Evolutionary conservation across 768 basidiomycete species (phyloP).

Genomic region (Russula vinacea): DNA sequence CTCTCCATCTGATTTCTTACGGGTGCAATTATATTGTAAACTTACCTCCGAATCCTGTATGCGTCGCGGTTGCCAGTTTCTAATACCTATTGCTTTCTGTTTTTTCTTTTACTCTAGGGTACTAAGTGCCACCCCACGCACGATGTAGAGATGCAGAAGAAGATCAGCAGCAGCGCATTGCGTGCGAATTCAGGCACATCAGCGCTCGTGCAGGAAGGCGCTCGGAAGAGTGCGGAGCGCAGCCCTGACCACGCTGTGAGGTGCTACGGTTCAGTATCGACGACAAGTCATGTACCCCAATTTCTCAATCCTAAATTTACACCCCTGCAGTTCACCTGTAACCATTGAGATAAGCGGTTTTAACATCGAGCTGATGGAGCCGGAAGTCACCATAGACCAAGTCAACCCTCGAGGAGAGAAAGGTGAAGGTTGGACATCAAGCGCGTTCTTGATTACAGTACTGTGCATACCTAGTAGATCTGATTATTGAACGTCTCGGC

Average conservation of each 20-base stretch:
- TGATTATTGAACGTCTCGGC: too few species aligned
- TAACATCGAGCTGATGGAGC: too few species aligned
- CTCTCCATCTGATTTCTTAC: conserved; percentile 41
- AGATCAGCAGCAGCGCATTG: not conserved
- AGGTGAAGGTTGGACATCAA: too few species aligned
- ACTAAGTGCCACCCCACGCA: not conserved
- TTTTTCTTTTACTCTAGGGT: not conserved
- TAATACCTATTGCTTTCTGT: conserved; percentile 11
- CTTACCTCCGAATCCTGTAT: conserved; percentile 11
- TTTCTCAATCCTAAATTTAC: too few species aligned
- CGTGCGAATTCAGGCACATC: not conserved
- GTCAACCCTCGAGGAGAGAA: too few species aligned
- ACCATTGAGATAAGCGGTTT: too few species aligned
- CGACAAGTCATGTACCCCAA: too few species aligned
- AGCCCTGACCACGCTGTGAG: not conserved
- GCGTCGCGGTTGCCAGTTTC: not conserved
- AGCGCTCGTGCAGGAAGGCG: not conserved
- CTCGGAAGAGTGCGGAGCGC: not conserved
- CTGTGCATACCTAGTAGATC: too few species aligned
- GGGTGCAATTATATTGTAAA: conserved; percentile 6
- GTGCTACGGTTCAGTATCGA: not conserved
- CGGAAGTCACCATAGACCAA: too few species aligned
- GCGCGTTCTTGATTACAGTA: too few species aligned
- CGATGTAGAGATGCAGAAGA: not conserved
- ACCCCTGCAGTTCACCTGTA: too few species aligned